phyloP scores from a whole-genome alignment of 176 grass and related monocot genomes.

The Rhipidocladum racemiflorum region DNA sequence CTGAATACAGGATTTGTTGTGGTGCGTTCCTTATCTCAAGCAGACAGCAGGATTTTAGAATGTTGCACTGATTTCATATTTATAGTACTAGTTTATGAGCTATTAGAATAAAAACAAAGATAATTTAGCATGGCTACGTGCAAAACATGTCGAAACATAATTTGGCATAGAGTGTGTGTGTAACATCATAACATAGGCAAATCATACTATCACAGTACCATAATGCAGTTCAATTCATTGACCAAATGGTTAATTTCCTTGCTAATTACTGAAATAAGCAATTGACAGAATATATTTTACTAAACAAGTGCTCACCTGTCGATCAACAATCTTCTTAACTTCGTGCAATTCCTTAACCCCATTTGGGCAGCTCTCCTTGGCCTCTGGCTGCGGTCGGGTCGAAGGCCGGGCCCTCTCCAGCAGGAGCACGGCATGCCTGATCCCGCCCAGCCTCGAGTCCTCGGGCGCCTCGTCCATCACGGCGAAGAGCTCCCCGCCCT shows the following conservation, averaged over 20 bases:
- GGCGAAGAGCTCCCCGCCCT: constrained; percentile 80
- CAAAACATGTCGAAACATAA: neutral
- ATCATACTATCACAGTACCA: neutral
- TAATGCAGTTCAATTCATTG: neutral
- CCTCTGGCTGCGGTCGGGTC: neutral
- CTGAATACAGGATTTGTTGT: neutral
- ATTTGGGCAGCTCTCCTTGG: constrained; percentile 24
- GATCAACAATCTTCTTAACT: constrained; percentile 50
- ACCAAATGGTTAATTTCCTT: neutral
- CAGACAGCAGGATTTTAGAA: neutral
- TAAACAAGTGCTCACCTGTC: constrained; percentile 50
- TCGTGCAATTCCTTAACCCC: neutral
- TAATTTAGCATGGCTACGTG: neutral
- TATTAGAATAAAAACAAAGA: neutral
- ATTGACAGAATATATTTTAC: neutral
- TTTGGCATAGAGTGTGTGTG: neutral
- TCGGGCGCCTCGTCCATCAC: constrained; percentile 51
- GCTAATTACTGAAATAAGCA: neutral
- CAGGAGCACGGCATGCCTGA: constrained; percentile 53
- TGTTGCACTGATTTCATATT: neutral
- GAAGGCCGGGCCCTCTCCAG: constrained; percentile 53
- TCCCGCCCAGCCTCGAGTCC: constrained; percentile 35
- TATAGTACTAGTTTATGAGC: neutral
- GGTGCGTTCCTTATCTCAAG: neutral
- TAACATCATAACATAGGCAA: neutral